Evolutionary conservation across 306 rosid genomes (phyloP).

Genomic region (Begonia peltatifolia): DNA sequence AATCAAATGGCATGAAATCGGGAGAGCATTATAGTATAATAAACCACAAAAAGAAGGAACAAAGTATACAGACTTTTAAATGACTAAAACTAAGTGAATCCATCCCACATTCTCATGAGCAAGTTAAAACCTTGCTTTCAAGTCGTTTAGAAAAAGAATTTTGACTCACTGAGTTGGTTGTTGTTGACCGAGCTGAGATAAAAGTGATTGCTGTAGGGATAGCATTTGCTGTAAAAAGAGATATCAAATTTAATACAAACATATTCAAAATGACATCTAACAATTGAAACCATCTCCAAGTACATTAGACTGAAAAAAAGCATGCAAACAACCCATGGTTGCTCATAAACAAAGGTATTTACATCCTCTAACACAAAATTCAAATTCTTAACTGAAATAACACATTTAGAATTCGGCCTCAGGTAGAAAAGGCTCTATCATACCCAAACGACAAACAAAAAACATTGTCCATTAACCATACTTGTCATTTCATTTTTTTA

Average conservation of each 20-base stretch:
- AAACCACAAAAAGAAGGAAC: not conserved
- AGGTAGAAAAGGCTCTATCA: too few species aligned
- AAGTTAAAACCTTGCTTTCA: not conserved
- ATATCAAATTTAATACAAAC: not conserved
- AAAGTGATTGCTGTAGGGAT: conserved; percentile 30
- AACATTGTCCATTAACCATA: too few species aligned
- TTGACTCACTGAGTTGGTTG: conserved; percentile 34
- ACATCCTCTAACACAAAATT: not conserved
- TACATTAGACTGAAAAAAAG: not conserved
- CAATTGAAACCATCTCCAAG: conserved; percentile 4
- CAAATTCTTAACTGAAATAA: too few species aligned
- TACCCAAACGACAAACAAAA: too few species aligned
- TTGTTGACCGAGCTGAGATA: conserved; percentile 32
- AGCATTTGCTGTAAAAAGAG: conserved; percentile 34
- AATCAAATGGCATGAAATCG: too few species aligned
- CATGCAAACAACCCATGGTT: not conserved
- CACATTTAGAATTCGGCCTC: too few species aligned
- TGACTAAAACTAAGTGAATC: not conserved
- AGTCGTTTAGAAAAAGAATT: not conserved
- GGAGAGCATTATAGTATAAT: too few species aligned
- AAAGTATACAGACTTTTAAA: not conserved
- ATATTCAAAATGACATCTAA: not conserved
- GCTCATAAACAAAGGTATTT: not conserved
- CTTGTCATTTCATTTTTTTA: too few species aligned
- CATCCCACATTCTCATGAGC: too few species aligned